These are phyloP conservation scores for Senna tora DNA, from an alignment of 306 rosid genomes.

Conservation along the genomic window DNA sequence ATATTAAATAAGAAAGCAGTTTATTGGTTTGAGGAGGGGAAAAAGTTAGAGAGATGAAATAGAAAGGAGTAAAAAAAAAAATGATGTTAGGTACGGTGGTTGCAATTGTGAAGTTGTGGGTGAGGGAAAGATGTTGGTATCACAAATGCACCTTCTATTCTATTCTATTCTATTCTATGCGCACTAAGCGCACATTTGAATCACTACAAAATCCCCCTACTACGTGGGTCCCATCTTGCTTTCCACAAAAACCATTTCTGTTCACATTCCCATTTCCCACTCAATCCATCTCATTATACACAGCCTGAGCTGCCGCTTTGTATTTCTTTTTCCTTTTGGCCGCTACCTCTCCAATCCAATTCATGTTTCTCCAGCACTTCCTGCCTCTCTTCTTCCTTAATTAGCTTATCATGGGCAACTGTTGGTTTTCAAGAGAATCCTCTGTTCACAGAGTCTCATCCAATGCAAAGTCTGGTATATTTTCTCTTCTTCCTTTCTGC, in stretches of 20 bases:
- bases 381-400: conserved; percentile 35
- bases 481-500: too few species aligned
- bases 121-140: conserved; percentile 53
- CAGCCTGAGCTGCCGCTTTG: background rate
- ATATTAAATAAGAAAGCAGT: background rate
- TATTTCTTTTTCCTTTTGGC: background rate
- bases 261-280: conserved; percentile 33
- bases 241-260: conserved; percentile 40
- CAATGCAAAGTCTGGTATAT: conserved; percentile 95
- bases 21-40: too few species aligned
- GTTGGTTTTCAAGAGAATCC: conserved; percentile 69
- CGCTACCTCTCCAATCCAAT: conserved; percentile 12
- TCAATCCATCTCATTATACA: conserved; percentile 9
- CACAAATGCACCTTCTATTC: conserved; percentile 45
- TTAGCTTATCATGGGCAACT: conserved; percentile 77
- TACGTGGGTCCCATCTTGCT: conserved; percentile 59
- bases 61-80: background rate
- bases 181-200: conserved; percentile 60
- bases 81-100: conserved; percentile 37
- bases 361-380: conserved; percentile 38
- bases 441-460: conserved; percentile 80
- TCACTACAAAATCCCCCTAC: conserved; percentile 33
- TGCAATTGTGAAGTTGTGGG: conserved; percentile 40
- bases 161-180: too few species aligned
- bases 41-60: background rate